Evolutionary conservation across 176 grass and related monocot species (phyloP), one percentile per base, ranked within the genome.

Genomic region (Lolium rigidum): DNA sequence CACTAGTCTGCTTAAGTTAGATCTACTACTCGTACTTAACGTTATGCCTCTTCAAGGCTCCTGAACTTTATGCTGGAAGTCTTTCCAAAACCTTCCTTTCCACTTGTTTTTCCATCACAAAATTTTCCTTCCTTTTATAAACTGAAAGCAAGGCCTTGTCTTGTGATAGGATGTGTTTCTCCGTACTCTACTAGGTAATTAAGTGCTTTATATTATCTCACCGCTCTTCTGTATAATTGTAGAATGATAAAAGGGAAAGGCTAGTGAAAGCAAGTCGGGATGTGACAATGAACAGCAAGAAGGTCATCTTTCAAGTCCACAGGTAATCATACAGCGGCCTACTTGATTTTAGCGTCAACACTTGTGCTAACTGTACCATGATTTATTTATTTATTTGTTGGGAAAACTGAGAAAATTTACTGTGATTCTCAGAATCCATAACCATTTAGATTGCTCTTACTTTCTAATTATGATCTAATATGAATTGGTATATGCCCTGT

Each of bases 221-320:
- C 38, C 56, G n/a, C 57, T 52, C 70, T 49, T 76, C 51, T 63
- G 50, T 74, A 61, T 84, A 48, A 38, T 55, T 95, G 78, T 82
- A 98, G 96, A 98, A 95, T 88, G 96, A 98, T n/a, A 98, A 98
- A 82, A 86, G 96, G 82, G 96, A 98, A 77, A 95, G 92, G 83
- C 77, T 98, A 86, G 93, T 98, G 18, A 98, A 98, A 78, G 90
- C 92, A 55, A 98, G 96, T 93, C 96, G 96, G 62, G 96, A 98
- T 86, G 84, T 98, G 56, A 98, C 96, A 65, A 98, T 98, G 88
- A 95, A 98, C 76, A 98, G 96, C 80, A 98, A 98, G 85, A 98
- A 98, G 75, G 93, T 95, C 70, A 98, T 98, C 84, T 98, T 98
- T 87, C 96, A 98, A 86, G 96, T 98, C 31, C 96, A 98, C 74